A percentile compares a stretch with the other conserved stretches of the same genome.
These are phyloP conservation scores for Vigna hirtella DNA, from an alignment of 306 rosid species.

Conservation along the genomic window DNA sequence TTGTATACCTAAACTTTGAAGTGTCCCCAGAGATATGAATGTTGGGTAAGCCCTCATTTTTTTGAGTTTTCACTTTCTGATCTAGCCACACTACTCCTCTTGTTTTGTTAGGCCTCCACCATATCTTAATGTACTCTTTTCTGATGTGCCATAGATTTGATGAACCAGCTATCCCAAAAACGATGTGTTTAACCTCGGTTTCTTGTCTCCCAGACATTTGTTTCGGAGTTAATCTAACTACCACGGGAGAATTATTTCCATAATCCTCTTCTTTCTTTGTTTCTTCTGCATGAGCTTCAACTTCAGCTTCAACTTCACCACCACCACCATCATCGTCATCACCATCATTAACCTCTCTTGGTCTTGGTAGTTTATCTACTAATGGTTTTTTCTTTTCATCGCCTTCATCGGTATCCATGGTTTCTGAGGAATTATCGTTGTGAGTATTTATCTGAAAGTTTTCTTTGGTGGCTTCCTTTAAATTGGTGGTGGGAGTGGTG, in stretches of 20 bases:
- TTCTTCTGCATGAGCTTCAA: not conserved
- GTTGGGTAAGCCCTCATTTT: constrained; percentile 67
- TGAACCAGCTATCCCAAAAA: constrained; percentile 89
- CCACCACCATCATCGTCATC: not conserved
- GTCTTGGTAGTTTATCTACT: not conserved
- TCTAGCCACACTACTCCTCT: constrained; percentile 94
- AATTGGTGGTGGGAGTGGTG: constrained; percentile 38
- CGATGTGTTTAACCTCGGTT: constrained; percentile 71
- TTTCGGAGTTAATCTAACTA: constrained; percentile 32
- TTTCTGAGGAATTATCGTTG: constrained; percentile 44
- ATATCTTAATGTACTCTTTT: constrained; percentile 80
- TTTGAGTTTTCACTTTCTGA: constrained; percentile 41
- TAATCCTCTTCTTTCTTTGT: not conserved
- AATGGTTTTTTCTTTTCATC: constrained; percentile 12
- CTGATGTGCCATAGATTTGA: constrained; percentile 71
- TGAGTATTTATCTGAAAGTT: constrained; percentile 43
- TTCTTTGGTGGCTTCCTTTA: constrained; percentile 37
- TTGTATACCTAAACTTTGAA: constrained; percentile 60
- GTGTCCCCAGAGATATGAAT: constrained; percentile 73
- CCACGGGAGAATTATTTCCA: constrained; percentile 30
- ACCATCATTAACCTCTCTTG: not conserved
- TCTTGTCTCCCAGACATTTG: constrained; percentile 42
- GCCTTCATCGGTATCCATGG: not conserved
- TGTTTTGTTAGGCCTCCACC: constrained; percentile 88
- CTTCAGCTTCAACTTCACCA: not conserved